Evolutionary conservation across 192 early-diverging fungal species (phyloP), one percentile per base, ranked within the genome.

Genomic region (Dissophora ornata): DNA sequence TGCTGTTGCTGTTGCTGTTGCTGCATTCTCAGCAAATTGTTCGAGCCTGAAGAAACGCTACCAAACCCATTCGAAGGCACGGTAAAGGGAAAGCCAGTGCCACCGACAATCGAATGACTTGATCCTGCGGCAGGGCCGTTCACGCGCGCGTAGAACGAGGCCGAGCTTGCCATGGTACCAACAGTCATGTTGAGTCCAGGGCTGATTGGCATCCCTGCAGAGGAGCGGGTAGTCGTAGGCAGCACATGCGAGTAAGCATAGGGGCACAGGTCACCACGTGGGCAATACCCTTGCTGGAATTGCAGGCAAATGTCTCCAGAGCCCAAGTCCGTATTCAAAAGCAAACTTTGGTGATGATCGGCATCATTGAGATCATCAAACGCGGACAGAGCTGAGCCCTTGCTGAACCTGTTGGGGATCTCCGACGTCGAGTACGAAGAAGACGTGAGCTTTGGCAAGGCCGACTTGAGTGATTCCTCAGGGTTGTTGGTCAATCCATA

Each of bases 201-300:
- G 36, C 62, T 70, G 12, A 69, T 50, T 4, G 69, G 51, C 41
- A 69, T 55, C 29, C 42, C 62, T 19, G 70, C 22, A 40, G 65
- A 59, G 4, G 69, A 55, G 15, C 74, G 71, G 36, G 79, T 60
- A 21, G 49, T 61, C 22, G 56, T 24, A 18, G 65, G 45, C 41
- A 77, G 57, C 19, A 33, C 29, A 55, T 68, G 70, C 3, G 80
- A 63, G 55, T 89, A 85, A 9, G 71, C 38, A 44, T 81, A 89
- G 19, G 79, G 78, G 50, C 87, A 89, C 46, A 80, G 63, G n/a
- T 89, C 87, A 38, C 85, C 86, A 9, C 78, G 59, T 12, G 80
- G 57, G 57, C 84, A 85, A 28, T 68, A 81, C 3, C 82, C 82
- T 57, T 81, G 77, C 29, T 78, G 77, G 56, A 73, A 81, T 16